Evolutionary conservation across 768 basidiomycete species (phyloP), one percentile per base, ranked within the genome.

Genomic region (Kwoniella heveanensis): DNA sequence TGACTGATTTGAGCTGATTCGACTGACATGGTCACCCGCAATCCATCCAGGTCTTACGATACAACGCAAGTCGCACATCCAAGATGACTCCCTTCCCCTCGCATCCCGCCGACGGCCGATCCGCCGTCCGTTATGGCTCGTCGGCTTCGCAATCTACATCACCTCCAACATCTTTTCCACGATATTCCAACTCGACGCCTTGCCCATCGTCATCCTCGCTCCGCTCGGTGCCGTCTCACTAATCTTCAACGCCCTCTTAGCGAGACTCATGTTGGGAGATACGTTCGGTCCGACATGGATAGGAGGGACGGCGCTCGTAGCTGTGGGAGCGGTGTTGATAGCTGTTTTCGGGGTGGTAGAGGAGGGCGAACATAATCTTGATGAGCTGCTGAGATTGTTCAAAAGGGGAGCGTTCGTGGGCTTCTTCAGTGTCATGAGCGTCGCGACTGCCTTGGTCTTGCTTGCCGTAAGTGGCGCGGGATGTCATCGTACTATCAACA

Each of bases 201-300:
- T 97, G 13, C 92, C 93, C 2, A 91, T 97, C 67, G 92, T 95
- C 64, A 91, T 97, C 60, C 88, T 97, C 55, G 93, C 92, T 0
- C 93, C 93, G 0, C 84, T 97, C 3, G 93, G 93, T 12, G 93
- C 92, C 0, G 90, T 94, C n/a, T 92, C 90, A 1, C 85, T 97
- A 27, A 85, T 97, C 27, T 95, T 90, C 90, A 97, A 97, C 77
- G 92, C 92, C 3, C 86, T 95, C 72, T 93, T 95, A 74, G 92
- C 92, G 17, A 85, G 87, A 29, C 72, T 94, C 44, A 84, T 95
- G 44, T 85, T 95, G 13, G 91, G 90, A 12, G 92, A 96, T 75
- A 83, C 86, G 22, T 92, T 94, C 80, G 90, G 91, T 4, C 85
- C 85, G 1, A 90, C 87, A 83, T 90, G 92, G 86, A 82, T 90